phyloP scores from a whole-genome alignment of 768 basidiomycete genomes.

The Pisolithus microcarpus region DNA sequence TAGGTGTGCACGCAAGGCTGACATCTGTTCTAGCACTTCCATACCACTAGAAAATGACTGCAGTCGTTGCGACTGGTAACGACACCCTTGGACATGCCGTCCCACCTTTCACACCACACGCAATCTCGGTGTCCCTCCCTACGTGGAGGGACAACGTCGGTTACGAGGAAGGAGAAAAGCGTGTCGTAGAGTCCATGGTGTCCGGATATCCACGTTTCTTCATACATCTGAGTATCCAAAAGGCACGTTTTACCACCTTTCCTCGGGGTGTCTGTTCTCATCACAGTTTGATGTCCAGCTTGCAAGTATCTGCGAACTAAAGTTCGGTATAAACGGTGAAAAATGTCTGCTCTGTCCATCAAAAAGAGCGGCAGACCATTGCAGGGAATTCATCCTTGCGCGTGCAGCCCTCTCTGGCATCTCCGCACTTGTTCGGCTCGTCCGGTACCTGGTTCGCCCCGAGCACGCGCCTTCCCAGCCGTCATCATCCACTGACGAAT shows the following conservation, averaged over 20 bases:
- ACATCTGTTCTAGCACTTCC: too few species aligned
- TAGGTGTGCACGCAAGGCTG: too few species aligned
- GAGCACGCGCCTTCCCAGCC: constrained; percentile 33
- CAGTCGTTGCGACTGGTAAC: constrained; percentile 2
- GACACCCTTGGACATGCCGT: constrained; percentile 42
- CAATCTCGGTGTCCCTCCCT: constrained; percentile 91
- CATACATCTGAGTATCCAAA: constrained; percentile 77
- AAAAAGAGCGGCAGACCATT: constrained; percentile 62
- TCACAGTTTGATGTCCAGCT: constrained; percentile 44
- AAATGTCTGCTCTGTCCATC: constrained; percentile 76
- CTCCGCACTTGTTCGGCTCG: constrained; percentile 45
- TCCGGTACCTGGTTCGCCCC: constrained; percentile 67
- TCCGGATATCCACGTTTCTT: constrained; percentile 94
- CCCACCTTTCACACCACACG: constrained; percentile 72
- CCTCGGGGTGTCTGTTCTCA: not conserved
- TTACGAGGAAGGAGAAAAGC: constrained; percentile 83
- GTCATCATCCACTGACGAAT: constrained; percentile 21
- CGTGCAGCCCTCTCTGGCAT: constrained; percentile 39
- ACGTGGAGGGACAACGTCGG: constrained; percentile 88
- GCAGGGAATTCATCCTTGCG: constrained; percentile 62
- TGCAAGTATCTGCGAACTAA: constrained; percentile 64
- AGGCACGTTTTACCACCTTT: constrained; percentile 43
- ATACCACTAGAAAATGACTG: constrained; percentile 2
- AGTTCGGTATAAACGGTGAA: constrained; percentile 68
- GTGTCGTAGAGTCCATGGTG: constrained; percentile 74